Evolutionary conservation across 306 rosid species (phyloP).

Genomic region (Acacia crassicarpa): DNA sequence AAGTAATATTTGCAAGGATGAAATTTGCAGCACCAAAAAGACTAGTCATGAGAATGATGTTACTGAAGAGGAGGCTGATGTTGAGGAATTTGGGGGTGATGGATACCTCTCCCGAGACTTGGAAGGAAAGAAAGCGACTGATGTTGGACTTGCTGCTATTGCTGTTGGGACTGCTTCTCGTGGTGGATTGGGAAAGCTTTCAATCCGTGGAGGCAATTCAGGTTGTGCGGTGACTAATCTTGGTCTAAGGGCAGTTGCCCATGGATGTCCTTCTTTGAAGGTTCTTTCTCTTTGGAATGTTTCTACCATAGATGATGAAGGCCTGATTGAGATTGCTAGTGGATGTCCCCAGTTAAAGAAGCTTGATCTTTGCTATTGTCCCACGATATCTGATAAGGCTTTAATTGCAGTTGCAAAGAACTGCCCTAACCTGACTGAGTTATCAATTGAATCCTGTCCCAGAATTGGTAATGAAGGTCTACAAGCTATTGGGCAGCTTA

Average conservation of each 20-base stretch:
- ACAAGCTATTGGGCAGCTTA: slow-evolving; percentile 69
- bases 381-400: slow-evolving; percentile 67
- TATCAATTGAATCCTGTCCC: slow-evolving; percentile 78
- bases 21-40: slow-evolving; percentile 41
- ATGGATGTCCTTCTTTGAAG: slow-evolving; percentile 84
- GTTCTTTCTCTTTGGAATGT: slow-evolving; percentile 68
- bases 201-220: slow-evolving; percentile 60
- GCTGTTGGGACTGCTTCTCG: slow-evolving; percentile 84
- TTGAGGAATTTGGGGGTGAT: slow-evolving; percentile 53
- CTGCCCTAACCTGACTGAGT: slow-evolving; percentile 67
- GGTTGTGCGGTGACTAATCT: slow-evolving; percentile 51
- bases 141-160: slow-evolving; percentile 90
- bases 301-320: slow-evolving; percentile 68
- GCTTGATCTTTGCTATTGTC: slow-evolving; percentile 74
- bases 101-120: slow-evolving; percentile 84
- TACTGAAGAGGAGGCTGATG: slow-evolving; percentile 42
- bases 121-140: slow-evolving; percentile 87
- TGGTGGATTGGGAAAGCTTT: slow-evolving; percentile 91
- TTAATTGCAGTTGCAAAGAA: slow-evolving; percentile 65
- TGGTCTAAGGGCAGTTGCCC: slow-evolving; percentile 79
- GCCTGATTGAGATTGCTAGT: slow-evolving; percentile 71
- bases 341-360: slow-evolving; percentile 71
- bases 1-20: slow-evolving; percentile 62
- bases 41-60: slow-evolving; percentile 25
- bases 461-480: slow-evolving; percentile 76